phyloP scores from a whole-genome alignment of 352 stramenopile species.

The Phytopythium boreale region DNA sequence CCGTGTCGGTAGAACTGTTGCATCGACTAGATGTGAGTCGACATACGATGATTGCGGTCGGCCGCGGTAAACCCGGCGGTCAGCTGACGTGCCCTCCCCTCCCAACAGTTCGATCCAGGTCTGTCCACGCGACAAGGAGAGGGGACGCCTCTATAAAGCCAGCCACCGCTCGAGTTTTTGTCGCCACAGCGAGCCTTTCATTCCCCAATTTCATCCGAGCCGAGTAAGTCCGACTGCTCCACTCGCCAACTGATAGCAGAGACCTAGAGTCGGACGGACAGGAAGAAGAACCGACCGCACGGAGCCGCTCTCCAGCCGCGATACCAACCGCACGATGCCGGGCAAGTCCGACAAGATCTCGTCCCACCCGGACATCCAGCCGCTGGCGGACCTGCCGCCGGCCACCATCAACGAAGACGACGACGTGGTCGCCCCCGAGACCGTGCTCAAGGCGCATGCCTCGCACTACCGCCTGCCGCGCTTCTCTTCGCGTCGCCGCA shows the following conservation, averaged over 20 bases:
- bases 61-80: neutral
- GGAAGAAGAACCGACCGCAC: neutral
- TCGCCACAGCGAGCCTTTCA: neutral
- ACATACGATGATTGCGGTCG: neutral
- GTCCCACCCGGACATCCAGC: conserved; percentile 6
- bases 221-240: neutral
- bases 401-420: conserved; percentile 9
- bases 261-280: neutral
- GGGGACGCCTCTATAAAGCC: too few relatives aligned
- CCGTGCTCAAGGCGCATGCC: conserved; percentile 16
- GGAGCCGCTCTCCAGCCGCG: neutral
- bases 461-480: conserved; percentile 26
- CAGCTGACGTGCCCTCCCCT: neutral
- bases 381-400: neutral
- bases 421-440: conserved; percentile 9
- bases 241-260: neutral
- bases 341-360: conserved; percentile 3
- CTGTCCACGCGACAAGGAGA: neutral
- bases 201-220: conserved; percentile 2
- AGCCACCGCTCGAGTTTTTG: neutral
- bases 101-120: neutral
- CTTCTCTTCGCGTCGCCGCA: conserved; percentile 23
- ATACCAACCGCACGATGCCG: neutral
- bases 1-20: neutral
- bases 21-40: neutral